A percentile compares a stretch with the other conserved stretches of the same genome.
These are phyloP conservation scores for Tulasnella sp. DNA, from an alignment of 768 basidiomycete genomes.

Conservation along the genomic window DNA sequence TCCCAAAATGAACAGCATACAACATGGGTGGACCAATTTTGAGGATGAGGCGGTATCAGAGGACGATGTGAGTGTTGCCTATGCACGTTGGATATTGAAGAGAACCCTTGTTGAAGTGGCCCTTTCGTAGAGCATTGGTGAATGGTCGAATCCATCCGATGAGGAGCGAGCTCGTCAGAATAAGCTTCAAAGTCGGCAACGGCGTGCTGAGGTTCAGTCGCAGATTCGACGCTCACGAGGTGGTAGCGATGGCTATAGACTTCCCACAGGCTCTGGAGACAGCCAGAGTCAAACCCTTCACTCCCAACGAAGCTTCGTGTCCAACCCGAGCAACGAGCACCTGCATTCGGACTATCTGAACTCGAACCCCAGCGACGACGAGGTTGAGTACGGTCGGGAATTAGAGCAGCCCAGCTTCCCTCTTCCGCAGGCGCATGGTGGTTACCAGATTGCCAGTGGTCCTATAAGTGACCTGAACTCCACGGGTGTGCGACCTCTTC, in stretches of 20 bases:
- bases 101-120: constrained; percentile 16
- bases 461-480: constrained; percentile 8
- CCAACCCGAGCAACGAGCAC: constrained; percentile 11
- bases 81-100: not conserved
- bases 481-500: constrained; percentile 36
- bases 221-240: not conserved
- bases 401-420: not conserved
- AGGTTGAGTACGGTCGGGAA: not conserved
- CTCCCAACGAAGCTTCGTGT: constrained; percentile 7
- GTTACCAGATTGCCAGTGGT: not conserved
- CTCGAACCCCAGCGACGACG: constrained; percentile 82
- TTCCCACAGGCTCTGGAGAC: not conserved
- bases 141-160: constrained; percentile 86
- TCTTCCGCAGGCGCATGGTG: no score
- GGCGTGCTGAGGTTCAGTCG: constrained; percentile 12
- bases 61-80: constrained; percentile 42
- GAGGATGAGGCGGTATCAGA: constrained; percentile 40
- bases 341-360: constrained; percentile 46
- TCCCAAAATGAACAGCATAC: not conserved
- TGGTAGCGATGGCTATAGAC: not conserved
- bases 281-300: not conserved
- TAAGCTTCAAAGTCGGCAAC: constrained; percentile 51
- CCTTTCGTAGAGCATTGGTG: constrained; percentile 55
- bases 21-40: not conserved
- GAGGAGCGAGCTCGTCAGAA: constrained; percentile 69